Evolutionary conservation across 2,329 filamentous ascomycete species (phyloP).

Genomic region (Cladophialophora psammophila): DNA sequence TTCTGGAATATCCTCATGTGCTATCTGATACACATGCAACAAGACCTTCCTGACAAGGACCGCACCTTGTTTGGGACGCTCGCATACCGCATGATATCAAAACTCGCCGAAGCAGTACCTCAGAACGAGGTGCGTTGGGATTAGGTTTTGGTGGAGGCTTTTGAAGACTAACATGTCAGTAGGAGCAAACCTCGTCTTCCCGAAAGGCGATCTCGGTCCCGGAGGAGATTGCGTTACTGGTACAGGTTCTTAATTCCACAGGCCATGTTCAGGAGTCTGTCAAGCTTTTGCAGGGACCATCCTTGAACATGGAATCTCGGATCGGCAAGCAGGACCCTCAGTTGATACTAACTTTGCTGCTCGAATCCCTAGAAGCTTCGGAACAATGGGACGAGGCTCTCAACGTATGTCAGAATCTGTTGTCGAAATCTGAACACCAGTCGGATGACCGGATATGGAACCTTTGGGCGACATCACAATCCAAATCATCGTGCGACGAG

Average conservation of each 20-base stretch:
- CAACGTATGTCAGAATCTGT: conserved; percentile 47
- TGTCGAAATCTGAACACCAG: conserved; percentile 48
- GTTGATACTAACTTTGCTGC: conserved; percentile 50
- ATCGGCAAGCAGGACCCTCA: conserved; percentile 55
- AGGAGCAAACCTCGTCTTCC: conserved; percentile 52
- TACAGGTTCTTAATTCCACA: conserved; percentile 54
- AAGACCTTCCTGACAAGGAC: conserved; percentile 50
- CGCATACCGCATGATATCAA: conserved; percentile 58
- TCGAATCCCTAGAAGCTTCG: conserved; percentile 47
- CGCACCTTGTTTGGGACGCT: conserved; percentile 58
- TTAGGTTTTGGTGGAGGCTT: neutral
- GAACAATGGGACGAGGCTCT: conserved; percentile 51
- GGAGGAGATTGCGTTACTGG: conserved; percentile 55
- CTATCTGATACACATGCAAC: conserved; percentile 50
- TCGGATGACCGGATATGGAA: conserved; percentile 58
- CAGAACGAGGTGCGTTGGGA: conserved; percentile 50
- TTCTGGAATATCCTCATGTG: conserved; percentile 59
- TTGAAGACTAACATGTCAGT: conserved; percentile 9
- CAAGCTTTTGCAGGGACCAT: conserved; percentile 52
- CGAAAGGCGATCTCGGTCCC: conserved; percentile 55
- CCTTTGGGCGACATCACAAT: conserved; percentile 48
- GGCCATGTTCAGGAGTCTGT: conserved; percentile 50
- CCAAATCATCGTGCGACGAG: conserved; percentile 37
- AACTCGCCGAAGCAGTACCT: conserved; percentile 55
- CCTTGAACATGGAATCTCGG: conserved; percentile 51